phyloP scores from a whole-genome alignment of 768 basidiomycete genomes.

The Phylloporus sp. region DNA sequence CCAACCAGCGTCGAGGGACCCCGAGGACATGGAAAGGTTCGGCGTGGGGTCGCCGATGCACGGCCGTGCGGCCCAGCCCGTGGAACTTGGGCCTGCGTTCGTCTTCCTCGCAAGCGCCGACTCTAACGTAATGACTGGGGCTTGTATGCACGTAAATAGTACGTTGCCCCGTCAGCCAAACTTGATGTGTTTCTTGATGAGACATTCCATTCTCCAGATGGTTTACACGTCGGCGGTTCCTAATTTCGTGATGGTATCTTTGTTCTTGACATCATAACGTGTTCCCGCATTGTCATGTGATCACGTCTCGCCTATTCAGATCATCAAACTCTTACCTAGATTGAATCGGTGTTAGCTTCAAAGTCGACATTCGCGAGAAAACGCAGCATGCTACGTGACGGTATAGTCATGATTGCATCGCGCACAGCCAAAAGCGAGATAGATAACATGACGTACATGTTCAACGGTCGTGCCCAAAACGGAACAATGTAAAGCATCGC shows the following conservation, averaged over 20 bases:
- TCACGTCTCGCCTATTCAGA: constrained; percentile 3
- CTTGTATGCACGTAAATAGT: constrained; percentile 34
- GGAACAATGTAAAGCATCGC: neutral
- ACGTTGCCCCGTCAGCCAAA: neutral
- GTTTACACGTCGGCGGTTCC: constrained; percentile 8
- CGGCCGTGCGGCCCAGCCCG: constrained; percentile 47
- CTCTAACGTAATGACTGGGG: constrained; percentile 37
- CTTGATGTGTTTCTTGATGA: neutral
- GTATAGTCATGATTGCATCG: neutral
- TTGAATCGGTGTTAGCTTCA: neutral
- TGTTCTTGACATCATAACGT: constrained; percentile 3
- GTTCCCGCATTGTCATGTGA: constrained; percentile 1
- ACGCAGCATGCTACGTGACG: neutral
- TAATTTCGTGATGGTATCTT: constrained; percentile 9
- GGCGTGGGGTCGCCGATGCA: constrained; percentile 46
- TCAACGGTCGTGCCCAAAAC: neutral
- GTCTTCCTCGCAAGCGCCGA: constrained; percentile 49
- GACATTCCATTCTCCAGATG: constrained; percentile 7
- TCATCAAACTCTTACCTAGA: constrained; percentile 9
- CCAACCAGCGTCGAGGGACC: constrained; percentile 49
- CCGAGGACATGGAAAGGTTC: constrained; percentile 53
- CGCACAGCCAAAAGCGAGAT: neutral
- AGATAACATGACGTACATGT: neutral
- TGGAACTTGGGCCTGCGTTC: constrained; percentile 48
- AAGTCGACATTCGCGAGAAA: neutral